Evolutionary conservation across 2,329 filamentous ascomycete genomes (phyloP).

Genomic region (Epichloe festucae): DNA sequence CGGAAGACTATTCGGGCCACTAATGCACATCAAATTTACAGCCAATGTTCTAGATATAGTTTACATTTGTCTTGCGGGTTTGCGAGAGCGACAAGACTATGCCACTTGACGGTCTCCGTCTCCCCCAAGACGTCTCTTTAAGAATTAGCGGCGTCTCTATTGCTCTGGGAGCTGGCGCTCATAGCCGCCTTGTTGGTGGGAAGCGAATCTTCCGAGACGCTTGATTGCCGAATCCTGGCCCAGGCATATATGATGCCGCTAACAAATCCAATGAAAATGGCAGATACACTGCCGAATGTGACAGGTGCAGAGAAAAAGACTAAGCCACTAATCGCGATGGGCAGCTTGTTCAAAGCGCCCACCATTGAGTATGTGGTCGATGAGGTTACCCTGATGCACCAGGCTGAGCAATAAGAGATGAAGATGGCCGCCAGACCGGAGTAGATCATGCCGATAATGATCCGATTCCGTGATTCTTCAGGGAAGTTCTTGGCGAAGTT

Average conservation of each 20-base stretch:
- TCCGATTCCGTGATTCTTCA: conserved; percentile 58
- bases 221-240: conserved; percentile 54
- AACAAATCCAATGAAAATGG: conserved; percentile 82
- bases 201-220: conserved; percentile 49
- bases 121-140: conserved; percentile 7
- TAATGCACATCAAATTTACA: too few species aligned
- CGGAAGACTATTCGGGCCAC: too few species aligned
- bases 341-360: conserved; percentile 93
- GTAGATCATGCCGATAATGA: conserved; percentile 83
- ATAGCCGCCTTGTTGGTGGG: conserved; percentile 56
- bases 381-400: conserved; percentile 95
- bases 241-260: conserved; percentile 77
- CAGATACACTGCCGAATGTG: conserved; percentile 81
- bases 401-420: conserved; percentile 98
- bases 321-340: conserved; percentile 81
- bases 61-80: too few species aligned
- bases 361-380: conserved; percentile 99
- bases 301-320: conserved; percentile 93
- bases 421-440: conserved; percentile 89
- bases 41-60: too few species aligned
- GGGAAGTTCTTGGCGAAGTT: conserved; percentile 89
- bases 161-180: conserved; percentile 86
- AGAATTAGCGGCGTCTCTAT: conserved; percentile 65
- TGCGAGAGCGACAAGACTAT: too few species aligned
- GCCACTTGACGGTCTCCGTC: too few species aligned